Evolutionary conservation across 495 filamentous ascomycete species (phyloP).

Genomic region (Xylona heveae): DNA sequence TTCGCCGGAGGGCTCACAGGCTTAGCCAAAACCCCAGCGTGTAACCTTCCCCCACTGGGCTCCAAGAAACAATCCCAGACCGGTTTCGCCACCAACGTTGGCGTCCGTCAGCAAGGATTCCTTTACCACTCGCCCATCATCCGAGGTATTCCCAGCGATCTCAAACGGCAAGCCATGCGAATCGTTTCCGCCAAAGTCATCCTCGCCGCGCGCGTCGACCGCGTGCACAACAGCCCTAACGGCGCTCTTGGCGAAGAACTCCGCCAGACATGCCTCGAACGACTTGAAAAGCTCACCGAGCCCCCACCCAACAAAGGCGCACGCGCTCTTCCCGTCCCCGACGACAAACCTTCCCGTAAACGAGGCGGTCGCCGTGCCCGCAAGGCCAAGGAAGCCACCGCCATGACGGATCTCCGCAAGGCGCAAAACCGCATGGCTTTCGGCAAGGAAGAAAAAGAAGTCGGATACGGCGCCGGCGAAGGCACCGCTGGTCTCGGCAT

Average conservation of each 20-base stretch:
- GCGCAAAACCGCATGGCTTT: slow-evolving; percentile 94
- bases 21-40: slow-evolving; percentile 77
- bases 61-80: slow-evolving; percentile 65
- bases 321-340: slow-evolving; percentile 76
- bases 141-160: slow-evolving; percentile 56
- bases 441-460: slow-evolving; percentile 86
- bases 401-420: slow-evolving; percentile 93
- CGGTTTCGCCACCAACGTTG: slow-evolving; percentile 85
- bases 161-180: slow-evolving; percentile 88
- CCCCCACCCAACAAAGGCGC: slow-evolving; percentile 80
- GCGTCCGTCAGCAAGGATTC: slow-evolving; percentile 81
- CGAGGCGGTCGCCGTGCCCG: slow-evolving; percentile 79
- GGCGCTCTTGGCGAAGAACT: slow-evolving; percentile 74
- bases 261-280: slow-evolving; percentile 58
- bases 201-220: slow-evolving; percentile 73
- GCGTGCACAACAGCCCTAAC: slow-evolving; percentile 61
- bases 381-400: slow-evolving; percentile 90
- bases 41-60: slow-evolving; percentile 77
- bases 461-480: slow-evolving; percentile 77
- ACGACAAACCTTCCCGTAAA: slow-evolving; percentile 88
- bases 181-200: slow-evolving; percentile 88
- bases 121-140: slow-evolving; percentile 83
- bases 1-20: slow-evolving; percentile 73
- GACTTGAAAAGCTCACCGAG: slow-evolving; percentile 85
- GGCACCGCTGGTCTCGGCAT: slow-evolving; percentile 79